Conservation (phyloP, 768 basidiomycete genomes). For the Candolleomyces efflorescens region DNA sequence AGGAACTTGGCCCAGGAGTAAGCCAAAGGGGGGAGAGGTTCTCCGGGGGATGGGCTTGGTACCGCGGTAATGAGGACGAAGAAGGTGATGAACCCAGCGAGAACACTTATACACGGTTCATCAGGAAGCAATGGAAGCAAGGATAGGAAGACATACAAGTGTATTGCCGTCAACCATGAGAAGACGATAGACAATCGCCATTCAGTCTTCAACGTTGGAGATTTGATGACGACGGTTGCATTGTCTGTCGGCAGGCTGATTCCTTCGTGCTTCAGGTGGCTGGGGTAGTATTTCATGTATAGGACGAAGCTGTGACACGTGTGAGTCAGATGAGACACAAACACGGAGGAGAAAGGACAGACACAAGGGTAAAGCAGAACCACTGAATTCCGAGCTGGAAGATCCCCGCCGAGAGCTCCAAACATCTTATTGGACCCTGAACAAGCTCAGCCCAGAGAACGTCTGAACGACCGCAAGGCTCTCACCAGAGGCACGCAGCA, state of each 20-base stretch:
- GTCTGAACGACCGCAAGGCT: constrained; percentile 5
- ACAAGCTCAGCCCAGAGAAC: neutral
- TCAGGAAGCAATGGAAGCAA: neutral
- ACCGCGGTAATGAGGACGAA: constrained; percentile 48
- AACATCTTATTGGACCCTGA: constrained; percentile 66
- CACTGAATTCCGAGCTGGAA: constrained; percentile 81
- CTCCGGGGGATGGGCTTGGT: constrained; percentile 26
- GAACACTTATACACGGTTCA: constrained; percentile 34
- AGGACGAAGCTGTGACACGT: constrained; percentile 64
- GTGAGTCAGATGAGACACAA: neutral
- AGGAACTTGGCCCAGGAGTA: constrained; percentile 79
- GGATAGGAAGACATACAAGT: constrained; percentile 55
- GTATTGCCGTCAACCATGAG: constrained; percentile 63
- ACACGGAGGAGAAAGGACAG: constrained; percentile 24
- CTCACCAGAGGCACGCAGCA: constrained; percentile 80
- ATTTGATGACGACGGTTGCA: constrained; percentile 40
- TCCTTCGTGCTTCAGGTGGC: constrained; percentile 66
- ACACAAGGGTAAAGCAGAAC: constrained; percentile 84
- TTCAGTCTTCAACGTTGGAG: constrained; percentile 51
- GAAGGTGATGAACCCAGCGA: constrained; percentile 58
- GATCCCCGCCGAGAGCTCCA: constrained; percentile 79
- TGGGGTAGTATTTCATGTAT: constrained; percentile 90
- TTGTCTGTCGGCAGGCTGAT: constrained; percentile 20
- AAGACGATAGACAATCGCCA: constrained; percentile 80
- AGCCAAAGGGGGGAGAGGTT: constrained; percentile 28